Percentiles rank a stretch among this genome's conserved stretches.
These are phyloP conservation scores for Immersiporthe knoxdaviesiana DNA, from an alignment of 2,329 filamentous ascomycete species.

Conservation along the genomic window DNA sequence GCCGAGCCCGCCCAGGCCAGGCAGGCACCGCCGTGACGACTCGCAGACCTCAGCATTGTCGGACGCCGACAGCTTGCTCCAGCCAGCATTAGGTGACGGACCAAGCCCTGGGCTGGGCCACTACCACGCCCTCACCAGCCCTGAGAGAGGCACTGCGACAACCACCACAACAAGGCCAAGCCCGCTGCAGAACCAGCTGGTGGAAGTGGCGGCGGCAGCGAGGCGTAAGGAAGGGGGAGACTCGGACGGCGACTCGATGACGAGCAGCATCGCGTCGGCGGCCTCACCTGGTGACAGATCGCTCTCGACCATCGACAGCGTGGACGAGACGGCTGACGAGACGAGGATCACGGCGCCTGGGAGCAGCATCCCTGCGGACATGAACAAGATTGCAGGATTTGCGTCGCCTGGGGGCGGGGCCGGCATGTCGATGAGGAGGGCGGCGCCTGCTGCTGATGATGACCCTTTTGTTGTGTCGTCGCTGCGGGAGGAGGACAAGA, in stretches of 20 bases:
- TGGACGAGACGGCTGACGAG: slow-evolving; percentile 49
- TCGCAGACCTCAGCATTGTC: slow-evolving; percentile 42
- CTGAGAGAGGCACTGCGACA: slow-evolving; percentile 38
- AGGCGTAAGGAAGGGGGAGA: too few relatives aligned
- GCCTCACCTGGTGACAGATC: slow-evolving; percentile 33
- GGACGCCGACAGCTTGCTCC: slow-evolving; percentile 48
- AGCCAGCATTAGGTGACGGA: slow-evolving; percentile 37
- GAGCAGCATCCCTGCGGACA: slow-evolving; percentile 19
- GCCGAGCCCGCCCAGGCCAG: slow-evolving; percentile 37
- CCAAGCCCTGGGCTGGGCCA: slow-evolving; percentile 41
- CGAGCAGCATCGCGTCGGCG: slow-evolving; percentile 52
- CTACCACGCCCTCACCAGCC: slow-evolving; percentile 45
- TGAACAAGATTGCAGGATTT: slow-evolving; percentile 21
- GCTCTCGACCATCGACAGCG: slow-evolving; percentile 61
- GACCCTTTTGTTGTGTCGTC: slow-evolving; percentile 21
- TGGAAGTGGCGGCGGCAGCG: neutral
- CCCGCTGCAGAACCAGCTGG: slow-evolving; percentile 17
- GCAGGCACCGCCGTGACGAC: slow-evolving; percentile 35
- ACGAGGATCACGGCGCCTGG: slow-evolving; percentile 16
- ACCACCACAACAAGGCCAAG: slow-evolving; percentile 22
- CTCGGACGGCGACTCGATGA: slow-evolving; percentile 37
- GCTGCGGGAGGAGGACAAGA: neutral
- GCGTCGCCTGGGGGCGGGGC: neutral
- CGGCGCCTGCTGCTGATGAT: neutral
- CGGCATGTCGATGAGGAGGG: too few relatives aligned